A percentile compares a stretch with the other conserved stretches of the same genome.
phyloP scores from a whole-genome alignment of 495 filamentous ascomycete species.

The Trichoderma asperelloides region DNA sequence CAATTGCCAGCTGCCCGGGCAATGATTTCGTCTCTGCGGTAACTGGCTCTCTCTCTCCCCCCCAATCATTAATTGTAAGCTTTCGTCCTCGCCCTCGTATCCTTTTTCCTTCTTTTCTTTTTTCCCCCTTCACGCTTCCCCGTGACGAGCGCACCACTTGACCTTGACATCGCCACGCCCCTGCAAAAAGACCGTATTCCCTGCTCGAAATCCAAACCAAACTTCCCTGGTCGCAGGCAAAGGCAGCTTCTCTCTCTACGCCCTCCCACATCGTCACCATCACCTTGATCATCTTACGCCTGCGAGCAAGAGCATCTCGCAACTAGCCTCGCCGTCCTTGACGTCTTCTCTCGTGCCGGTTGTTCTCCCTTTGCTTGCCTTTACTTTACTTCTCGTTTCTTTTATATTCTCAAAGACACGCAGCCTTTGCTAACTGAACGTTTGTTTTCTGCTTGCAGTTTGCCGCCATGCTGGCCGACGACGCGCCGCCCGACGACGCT shows the following conservation, averaged over 20 bases:
- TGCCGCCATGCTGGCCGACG: constrained; percentile 3
- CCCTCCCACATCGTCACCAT: no score
- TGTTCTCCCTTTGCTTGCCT: background rate
- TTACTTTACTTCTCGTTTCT: background rate
- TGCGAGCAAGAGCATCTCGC: no score
- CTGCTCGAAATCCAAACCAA: background rate
- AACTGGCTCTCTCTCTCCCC: background rate
- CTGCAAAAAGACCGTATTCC: background rate
- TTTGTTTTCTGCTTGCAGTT: background rate
- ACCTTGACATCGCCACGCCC: background rate
- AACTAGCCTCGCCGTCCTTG: background rate
- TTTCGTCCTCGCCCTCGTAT: background rate
- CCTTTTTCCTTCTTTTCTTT: background rate
- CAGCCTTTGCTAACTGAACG: background rate
- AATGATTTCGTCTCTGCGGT: constrained; percentile 2
- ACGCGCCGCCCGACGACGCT: constrained; percentile 4
- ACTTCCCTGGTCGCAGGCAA: background rate
- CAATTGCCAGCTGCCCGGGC: constrained; percentile 7
- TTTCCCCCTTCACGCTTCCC: background rate
- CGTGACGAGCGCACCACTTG: background rate
- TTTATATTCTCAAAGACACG: background rate
- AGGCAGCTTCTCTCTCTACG: no score
- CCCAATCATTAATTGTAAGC: constrained; percentile 1
- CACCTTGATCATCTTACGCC: no score
- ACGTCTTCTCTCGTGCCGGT: background rate